Conservation (phyloP, 2,329 filamentous ascomycete genomes). For the Alternaria incomplexa region DNA sequence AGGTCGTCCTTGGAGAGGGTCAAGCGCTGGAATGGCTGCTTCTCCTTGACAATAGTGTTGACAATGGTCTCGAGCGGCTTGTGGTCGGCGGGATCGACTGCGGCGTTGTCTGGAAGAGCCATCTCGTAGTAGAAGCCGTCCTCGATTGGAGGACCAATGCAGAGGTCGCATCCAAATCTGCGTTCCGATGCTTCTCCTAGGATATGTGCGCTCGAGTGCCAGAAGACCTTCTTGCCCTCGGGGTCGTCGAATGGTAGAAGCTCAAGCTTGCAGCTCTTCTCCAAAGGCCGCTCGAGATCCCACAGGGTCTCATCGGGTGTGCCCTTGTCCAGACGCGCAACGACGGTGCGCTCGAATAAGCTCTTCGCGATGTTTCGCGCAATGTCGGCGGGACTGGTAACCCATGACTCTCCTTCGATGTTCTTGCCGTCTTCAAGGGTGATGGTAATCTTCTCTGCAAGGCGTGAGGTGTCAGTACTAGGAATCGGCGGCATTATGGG, state of each 20-base stretch:
- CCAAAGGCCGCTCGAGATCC: conserved; percentile 90
- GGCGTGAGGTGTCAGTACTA: conserved; percentile 20
- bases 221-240: conserved; percentile 91
- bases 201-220: conserved; percentile 95
- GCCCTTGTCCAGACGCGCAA: conserved; percentile 82
- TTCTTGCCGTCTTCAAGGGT: conserved; percentile 75
- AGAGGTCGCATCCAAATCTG: conserved; percentile 88
- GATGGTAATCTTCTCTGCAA: conserved; percentile 70
- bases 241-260: conserved; percentile 80
- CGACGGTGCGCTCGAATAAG: conserved; percentile 82
- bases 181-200: conserved; percentile 94
- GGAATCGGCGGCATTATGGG: neutral
- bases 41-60: conserved; percentile 88
- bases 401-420: conserved; percentile 81
- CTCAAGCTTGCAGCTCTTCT: conserved; percentile 84
- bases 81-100: conserved; percentile 79
- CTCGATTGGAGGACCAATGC: conserved; percentile 89
- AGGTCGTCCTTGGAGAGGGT: conserved; percentile 89
- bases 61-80: conserved; percentile 83
- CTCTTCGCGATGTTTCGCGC: conserved; percentile 83
- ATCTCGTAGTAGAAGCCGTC: conserved; percentile 99
- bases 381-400: conserved; percentile 84
- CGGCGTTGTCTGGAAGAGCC: conserved; percentile 74
- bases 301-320: conserved; percentile 76
- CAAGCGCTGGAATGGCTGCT: conserved; percentile 91